A percentile compares a stretch with the other conserved stretches of the same genome.
Evolutionary conservation across 768 basidiomycete genomes (phyloP).

Genomic region (Gymnopilus junonius): DNA sequence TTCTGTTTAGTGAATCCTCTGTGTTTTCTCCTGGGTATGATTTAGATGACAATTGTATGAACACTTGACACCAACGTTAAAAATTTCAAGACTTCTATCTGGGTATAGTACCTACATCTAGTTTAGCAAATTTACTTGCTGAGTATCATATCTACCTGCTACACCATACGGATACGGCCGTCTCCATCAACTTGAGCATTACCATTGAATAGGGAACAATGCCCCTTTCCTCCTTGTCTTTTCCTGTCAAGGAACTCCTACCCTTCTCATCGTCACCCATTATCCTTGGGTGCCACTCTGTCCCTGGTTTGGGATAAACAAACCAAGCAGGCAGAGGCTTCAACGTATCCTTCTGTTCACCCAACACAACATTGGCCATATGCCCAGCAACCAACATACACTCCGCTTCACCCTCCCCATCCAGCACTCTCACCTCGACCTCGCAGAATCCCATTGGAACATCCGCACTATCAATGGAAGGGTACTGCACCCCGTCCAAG

Average conservation of each 20-base stretch:
- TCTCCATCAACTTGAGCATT: no score
- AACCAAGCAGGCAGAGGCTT: conserved; percentile 23
- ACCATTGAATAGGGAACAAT: no score
- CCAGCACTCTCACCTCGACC: conserved; percentile 24
- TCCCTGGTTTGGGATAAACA: conserved; percentile 13
- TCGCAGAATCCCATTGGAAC: conserved; percentile 23
- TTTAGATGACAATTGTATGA: no score
- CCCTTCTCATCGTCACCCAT: no score
- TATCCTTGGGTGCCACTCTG: not conserved
- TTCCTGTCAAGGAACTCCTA: no score
- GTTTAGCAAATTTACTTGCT: not conserved
- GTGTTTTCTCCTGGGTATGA: no score
- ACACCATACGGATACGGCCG: not conserved
- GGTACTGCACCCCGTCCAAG: conserved; percentile 17
- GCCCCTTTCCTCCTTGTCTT: not conserved
- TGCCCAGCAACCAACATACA: conserved; percentile 30
- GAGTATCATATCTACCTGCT: no score
- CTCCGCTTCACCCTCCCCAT: conserved; percentile 12
- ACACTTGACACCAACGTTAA: no score
- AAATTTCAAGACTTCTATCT: no score
- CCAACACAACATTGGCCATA: conserved; percentile 18
- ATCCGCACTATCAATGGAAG: conserved; percentile 10
- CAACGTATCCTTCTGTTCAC: conserved; percentile 13
- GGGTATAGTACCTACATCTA: not conserved
- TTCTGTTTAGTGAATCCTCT: not conserved